Evolutionary conservation across 2,329 filamentous ascomycete species (phyloP), one percentile per base, ranked within the genome.

Genomic region (Pseudogymnoascus sp.): DNA sequence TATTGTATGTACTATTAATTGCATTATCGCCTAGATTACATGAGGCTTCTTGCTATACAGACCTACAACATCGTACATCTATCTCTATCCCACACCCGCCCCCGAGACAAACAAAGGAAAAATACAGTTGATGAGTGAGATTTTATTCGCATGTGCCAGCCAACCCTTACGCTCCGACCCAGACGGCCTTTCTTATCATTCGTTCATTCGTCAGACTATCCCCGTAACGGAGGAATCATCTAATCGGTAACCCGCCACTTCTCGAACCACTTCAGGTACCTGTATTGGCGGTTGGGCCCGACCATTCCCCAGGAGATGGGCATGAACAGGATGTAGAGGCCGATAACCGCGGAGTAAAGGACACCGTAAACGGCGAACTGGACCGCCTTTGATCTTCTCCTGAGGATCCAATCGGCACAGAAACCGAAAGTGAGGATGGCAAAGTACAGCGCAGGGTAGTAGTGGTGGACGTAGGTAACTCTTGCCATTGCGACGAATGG

Each of bases 401-500:
- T 83, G 56, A 91, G 85, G 66, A 88, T 81, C 88, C 91, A 98
- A 76, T 98, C 92, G 62, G 90, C 78, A 69, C 92, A 84, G 82
- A 99, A 99, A 62, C 93, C 93, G 66, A 93, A 86, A 14, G 85
- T 86, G 53, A 99, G 81, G 68, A 99, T 96, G 70, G 95, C 93
- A 75, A 98, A 99, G 81, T 98, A 99, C 10, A 99, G 85, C 8
- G 95, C 95, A 10, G 95, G 95, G 77, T 98, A 99, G 82, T 99
- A 99, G 80, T 99, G 95, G 77, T 99, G 95, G 62, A 99, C 95
- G 73, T 99, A 99, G 14, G 95, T 99, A 65, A 99, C 95, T 82
- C 95, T 91, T 10, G 92, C 95, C 96, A 99, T 99, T 73, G 95
- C 86, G 71, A 96, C 85, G 77, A 98, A 99, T 0, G 95, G 95